Base-by-base conservation (phyloP, 768 basidiomycete species). In the Hygrocybe punicea region DNA sequence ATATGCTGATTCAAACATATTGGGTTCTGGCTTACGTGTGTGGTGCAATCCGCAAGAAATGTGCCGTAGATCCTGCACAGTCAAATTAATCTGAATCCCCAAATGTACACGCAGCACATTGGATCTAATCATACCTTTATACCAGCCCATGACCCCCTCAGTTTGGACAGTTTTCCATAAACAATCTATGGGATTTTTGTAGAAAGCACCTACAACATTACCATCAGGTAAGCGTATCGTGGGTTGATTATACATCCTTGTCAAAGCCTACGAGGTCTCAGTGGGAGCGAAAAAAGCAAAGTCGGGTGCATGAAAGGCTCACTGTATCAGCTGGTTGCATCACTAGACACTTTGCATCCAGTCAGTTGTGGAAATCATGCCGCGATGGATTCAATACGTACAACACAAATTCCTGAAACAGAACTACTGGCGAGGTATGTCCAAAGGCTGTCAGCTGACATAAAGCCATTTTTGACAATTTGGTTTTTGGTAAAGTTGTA, bases 291-390 rank as follows among this genome's bases (percentile, higher is more conserved):
- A 45, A 40, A 37, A 24, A 23, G 11, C 44, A 17, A 33, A 34
- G 25, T 49, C 14, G 1, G 3, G 33, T 11, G 2, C 23, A 29
- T 11, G 16, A 51, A 11, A 10, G 16, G 62, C 71, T 47, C n/a
- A 68, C 93, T 23, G 91, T 93, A 69, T 93, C 91, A 7, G 92
- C 91, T 7, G 93, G 93, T 72, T 98, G 96, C 96, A 98, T 98
- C 51, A 86, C 88, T 6, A 93, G 66, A 60, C 91, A 89, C 89
- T 94, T 55, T 8, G 54, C 59, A 47, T n/a, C 47, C 65, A 53
- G 39, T 60, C 36, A 64, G 50, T 37, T 19, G 56, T 19, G 13
- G 37, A 44, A 16, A 33, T 46, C 11, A 39, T 13, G 40, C 14
- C 24, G 48, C 36, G 47, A 19, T 33, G 21, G 29, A 47, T 34